Evolutionary conservation across 495 filamentous ascomycete species (phyloP), one percentile per base, ranked within the genome.

Genomic region (Apodospora peruviana): DNA sequence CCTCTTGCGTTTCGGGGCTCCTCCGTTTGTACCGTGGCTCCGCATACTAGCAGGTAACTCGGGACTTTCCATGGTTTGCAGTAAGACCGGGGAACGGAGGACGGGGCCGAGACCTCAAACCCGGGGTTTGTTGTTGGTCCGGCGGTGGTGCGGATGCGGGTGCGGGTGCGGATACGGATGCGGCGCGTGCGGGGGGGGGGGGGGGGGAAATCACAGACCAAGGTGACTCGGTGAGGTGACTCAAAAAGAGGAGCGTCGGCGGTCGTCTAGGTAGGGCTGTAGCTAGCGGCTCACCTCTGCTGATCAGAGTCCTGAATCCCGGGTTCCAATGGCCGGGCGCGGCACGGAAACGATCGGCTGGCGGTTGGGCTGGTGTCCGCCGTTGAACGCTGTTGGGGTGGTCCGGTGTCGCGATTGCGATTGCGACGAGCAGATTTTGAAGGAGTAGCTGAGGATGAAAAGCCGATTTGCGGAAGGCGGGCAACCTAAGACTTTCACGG

Each of bases 1-100:
- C 48, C 72, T 62, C 64, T 77, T 77, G 54, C 73, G 68, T 61
- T 75, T 76, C 49, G 39, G 61, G 63, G 35, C 69, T 37, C 50
- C 52, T 37, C 56, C 57, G 47, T 62, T 65, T 21, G 49, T 44
- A 53, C 56, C 59, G 52, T 70, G 67, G 58, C 64, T 69, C 62
- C 72, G 72, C 52, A 72, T 55, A 62, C 66, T 43, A 51, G 59
- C 59, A 22, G 55, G 47, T 50, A 65, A 63, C 44, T 65, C 62
- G 53, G 62, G 58, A 55, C 58, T 61, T 50, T 60, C 62, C 62
- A 65, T 63, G 47, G 43, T n/a, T 24, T 9, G 24, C 16, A 22
- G 14, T 19, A 25, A 25, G 29, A 14, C 14, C 23, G 42, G n/a
- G 36, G 36, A 17, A 18, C 7, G 11, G 36, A 39, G 11, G 11